These are phyloP conservation scores for Tylopilus plumbeoviolaceoides DNA, from an alignment of 768 basidiomycete species.

Conservation along the genomic window DNA sequence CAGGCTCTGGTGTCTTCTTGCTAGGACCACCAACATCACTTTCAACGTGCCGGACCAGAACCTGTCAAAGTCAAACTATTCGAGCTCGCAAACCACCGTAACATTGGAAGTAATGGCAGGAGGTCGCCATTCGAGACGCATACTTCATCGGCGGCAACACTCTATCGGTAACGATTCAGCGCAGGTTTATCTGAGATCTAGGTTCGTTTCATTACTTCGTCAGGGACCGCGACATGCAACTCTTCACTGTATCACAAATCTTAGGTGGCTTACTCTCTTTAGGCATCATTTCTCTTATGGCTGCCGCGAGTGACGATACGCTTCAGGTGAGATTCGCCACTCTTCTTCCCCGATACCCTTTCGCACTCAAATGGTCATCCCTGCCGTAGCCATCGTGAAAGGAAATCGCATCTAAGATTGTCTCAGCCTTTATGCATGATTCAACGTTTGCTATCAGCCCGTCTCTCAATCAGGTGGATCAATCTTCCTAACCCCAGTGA, in stretches of 20 bases:
- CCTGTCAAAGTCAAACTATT: not conserved
- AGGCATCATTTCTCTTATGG: not conserved
- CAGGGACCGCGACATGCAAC: conserved; percentile 7
- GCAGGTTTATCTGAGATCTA: not conserved
- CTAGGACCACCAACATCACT: no score
- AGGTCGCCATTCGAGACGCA: no score
- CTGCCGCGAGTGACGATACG: not conserved
- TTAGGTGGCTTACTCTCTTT: conserved; percentile 2
- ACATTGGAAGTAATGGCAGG: no score
- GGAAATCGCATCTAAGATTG: not conserved
- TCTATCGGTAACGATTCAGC: no score
- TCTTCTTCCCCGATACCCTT: not conserved
- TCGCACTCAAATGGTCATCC: not conserved
- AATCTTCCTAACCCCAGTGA: not conserved
- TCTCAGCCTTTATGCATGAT: not conserved
- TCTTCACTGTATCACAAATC: conserved; percentile 8
- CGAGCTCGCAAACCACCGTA: not conserved
- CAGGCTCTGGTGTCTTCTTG: not conserved
- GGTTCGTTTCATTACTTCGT: conserved; percentile 9
- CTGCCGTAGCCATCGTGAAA: not conserved
- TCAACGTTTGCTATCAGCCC: not conserved
- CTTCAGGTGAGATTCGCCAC: not conserved
- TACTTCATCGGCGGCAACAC: not conserved
- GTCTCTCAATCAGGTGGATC: not conserved
- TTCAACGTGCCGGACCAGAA: not conserved